phyloP scores from a whole-genome alignment of 139 green algal species.

The Volvox reticuliferus region DNA sequence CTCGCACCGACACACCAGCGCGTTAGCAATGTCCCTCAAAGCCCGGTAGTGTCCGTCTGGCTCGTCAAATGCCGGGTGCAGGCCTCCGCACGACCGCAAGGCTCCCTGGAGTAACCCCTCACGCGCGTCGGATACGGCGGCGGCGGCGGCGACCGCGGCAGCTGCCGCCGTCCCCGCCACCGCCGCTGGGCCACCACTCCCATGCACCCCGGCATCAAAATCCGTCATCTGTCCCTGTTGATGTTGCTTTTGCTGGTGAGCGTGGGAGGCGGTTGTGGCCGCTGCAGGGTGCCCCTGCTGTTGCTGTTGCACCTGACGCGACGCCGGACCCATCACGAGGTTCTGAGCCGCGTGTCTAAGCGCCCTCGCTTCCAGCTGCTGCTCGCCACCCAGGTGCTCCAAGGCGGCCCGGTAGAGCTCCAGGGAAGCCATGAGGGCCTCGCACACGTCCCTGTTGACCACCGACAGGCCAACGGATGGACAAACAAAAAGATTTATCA shows the following conservation, averaged over 20 bases:
- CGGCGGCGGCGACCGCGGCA: background rate
- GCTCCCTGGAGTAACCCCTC: slow-evolving; percentile 20
- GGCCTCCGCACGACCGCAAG: slow-evolving; percentile 15
- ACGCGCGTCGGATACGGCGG: background rate
- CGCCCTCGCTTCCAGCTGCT: slow-evolving; percentile 1
- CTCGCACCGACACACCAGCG: slow-evolving; percentile 51
- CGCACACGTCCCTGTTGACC: slow-evolving; percentile 65
- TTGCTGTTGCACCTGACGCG: background rate
- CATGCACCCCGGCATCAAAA: background rate
- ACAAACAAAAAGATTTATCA: no score
- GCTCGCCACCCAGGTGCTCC: slow-evolving; percentile 55
- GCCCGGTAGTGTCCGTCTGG: slow-evolving; percentile 67
- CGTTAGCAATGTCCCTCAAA: slow-evolving; percentile 68
- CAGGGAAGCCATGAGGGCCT: slow-evolving; percentile 73
- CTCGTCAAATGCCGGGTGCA: slow-evolving; percentile 78
- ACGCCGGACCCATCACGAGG: background rate
- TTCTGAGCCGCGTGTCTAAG: slow-evolving; percentile 30
- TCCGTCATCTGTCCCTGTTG: background rate
- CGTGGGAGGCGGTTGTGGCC: background rate
- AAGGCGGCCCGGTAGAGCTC: slow-evolving; percentile 71
- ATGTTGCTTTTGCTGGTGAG: background rate
- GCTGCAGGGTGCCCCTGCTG: background rate
- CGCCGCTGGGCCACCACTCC: background rate
- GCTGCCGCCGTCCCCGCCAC: background rate
- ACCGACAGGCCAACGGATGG: no score